Conservation (phyloP, 371 early-diverging fungal genomes). For the Circinella umbellata region DNA sequence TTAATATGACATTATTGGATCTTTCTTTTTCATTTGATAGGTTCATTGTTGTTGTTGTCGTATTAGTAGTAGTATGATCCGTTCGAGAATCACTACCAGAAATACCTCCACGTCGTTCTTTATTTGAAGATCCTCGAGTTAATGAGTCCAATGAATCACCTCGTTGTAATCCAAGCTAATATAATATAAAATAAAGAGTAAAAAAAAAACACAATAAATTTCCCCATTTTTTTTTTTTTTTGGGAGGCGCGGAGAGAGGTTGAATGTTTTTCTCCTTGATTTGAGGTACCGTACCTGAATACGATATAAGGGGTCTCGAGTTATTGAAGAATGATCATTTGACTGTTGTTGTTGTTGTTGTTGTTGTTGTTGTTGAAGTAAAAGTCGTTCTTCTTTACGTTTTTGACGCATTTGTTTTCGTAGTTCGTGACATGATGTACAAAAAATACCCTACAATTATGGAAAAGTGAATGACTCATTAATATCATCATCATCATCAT, state of each 20-base stretch:
- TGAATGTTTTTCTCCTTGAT: constrained; percentile 5
- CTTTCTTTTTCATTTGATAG: not conserved
- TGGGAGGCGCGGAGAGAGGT: too few relatives aligned
- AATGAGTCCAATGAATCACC: constrained; percentile 9
- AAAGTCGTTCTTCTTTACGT: constrained; percentile 41
- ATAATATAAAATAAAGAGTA: too few relatives aligned
- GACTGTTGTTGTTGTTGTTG: constrained; percentile 12
- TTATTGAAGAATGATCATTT: not conserved
- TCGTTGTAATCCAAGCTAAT: constrained; percentile 1
- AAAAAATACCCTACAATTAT: constrained; percentile 50
- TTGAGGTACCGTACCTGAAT: constrained; percentile 1
- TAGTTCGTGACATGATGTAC: constrained; percentile 52
- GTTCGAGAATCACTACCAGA: constrained; percentile 5
- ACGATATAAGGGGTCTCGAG: constrained; percentile 8
- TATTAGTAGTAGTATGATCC: not conserved
- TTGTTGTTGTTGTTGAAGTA: constrained; percentile 19
- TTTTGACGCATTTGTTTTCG: constrained; percentile 43
- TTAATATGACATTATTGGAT: constrained; percentile 12
- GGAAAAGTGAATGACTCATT: too few relatives aligned
- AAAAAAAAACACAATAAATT: not conserved
- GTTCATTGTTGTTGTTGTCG: too few relatives aligned
- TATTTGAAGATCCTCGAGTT: not conserved
- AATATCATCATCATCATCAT: too few relatives aligned
- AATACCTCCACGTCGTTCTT: constrained; percentile 14
- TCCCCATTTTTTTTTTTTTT: too few relatives aligned